phyloP scores from a whole-genome alignment of 768 basidiomycete species.

The Tulasnella sp. region DNA sequence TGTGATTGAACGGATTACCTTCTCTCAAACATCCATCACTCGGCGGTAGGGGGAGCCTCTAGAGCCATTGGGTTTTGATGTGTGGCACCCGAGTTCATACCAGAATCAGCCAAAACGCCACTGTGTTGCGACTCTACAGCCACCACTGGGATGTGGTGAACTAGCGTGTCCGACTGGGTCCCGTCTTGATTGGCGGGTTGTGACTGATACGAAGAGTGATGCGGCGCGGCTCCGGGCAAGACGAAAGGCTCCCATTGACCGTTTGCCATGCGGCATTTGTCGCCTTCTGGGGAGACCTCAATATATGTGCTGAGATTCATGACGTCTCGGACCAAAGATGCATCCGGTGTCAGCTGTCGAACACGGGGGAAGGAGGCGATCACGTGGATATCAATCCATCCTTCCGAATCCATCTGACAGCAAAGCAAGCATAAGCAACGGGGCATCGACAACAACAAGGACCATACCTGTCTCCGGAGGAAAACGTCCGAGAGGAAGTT shows the following conservation, averaged over 20 bases:
- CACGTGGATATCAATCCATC: constrained; percentile 74
- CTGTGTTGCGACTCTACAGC: no score
- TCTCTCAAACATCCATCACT: no score
- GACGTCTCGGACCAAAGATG: constrained; percentile 54
- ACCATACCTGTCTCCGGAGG: constrained; percentile 64
- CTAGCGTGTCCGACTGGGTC: no score
- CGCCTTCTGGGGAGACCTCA: constrained; percentile 44
- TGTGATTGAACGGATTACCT: no score
- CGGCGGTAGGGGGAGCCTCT: no score
- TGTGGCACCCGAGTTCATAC: no score
- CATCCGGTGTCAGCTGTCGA: constrained; percentile 45
- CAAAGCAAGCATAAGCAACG: neutral
- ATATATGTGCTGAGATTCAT: constrained; percentile 53
- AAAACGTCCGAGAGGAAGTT: constrained; percentile 84
- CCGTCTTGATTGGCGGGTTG: no score
- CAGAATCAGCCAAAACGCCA: no score
- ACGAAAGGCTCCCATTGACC: constrained; percentile 49
- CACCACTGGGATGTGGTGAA: no score
- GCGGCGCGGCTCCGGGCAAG: constrained; percentile 31
- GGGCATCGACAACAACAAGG: no score
- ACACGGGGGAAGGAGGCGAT: constrained; percentile 86
- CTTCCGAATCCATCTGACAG: constrained; percentile 82
- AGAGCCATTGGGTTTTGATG: no score
- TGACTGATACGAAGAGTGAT: no score
- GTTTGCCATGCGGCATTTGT: constrained; percentile 56